Conservation (phyloP, 139 green algal genomes). For the Volvox reticuliferus region DNA sequence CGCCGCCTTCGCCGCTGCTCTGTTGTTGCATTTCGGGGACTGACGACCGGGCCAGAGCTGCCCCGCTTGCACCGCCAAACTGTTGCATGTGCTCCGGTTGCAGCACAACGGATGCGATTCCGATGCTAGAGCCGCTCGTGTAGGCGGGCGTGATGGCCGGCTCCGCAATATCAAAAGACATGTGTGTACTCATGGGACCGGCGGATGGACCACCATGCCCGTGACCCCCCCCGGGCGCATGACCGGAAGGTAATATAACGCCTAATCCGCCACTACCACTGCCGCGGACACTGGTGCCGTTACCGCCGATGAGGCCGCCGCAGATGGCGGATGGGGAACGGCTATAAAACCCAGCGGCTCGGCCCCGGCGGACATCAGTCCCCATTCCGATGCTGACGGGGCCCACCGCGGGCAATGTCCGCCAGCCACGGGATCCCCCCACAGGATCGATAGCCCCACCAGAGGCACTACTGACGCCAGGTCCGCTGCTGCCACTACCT, state of each 20-base stretch:
- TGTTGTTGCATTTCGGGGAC: not conserved
- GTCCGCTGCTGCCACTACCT: not conserved
- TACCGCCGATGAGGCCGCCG: not conserved
- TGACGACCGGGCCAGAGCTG: not conserved
- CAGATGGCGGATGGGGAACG: not conserved
- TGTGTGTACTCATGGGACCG: conserved; percentile 2
- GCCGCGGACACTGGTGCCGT: not conserved
- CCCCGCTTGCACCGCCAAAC: not conserved
- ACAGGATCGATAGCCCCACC: not conserved
- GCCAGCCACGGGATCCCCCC: not conserved
- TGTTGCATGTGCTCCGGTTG: not conserved
- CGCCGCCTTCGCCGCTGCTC: not conserved
- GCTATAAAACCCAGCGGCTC: not conserved
- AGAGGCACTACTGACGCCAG: not conserved
- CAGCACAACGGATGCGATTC: not conserved
- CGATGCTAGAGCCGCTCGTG: conserved; percentile 19
- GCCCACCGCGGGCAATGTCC: not conserved
- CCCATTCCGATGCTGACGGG: not conserved
- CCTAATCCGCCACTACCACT: not conserved
- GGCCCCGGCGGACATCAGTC: not conserved
- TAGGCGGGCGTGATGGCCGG: conserved; percentile 36
- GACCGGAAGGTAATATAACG: not conserved
- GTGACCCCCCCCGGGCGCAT: not conserved
- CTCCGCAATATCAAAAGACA: conserved; percentile 36
- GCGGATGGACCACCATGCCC: not conserved